Percentiles rank a stretch among this genome's conserved stretches.
These are phyloP conservation scores for Metschnikowia continentalis DNA, from an alignment of 805 yeast species.

Conservation along the genomic window DNA sequence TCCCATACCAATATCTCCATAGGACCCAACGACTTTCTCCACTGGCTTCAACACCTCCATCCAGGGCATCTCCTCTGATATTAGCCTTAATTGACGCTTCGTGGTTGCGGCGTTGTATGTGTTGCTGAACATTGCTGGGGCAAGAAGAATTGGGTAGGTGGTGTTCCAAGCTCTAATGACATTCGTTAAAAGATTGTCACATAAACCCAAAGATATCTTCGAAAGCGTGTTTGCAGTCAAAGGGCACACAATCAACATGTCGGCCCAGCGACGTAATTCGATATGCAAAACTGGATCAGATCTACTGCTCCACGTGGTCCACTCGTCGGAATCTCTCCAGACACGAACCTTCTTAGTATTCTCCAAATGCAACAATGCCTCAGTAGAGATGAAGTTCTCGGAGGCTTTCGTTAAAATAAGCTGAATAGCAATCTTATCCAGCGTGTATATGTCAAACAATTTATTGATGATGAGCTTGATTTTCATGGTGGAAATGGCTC, in stretches of 20 bases:
- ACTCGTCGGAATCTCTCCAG: constrained; percentile 59
- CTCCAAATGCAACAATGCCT: constrained; percentile 37
- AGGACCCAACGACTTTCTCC: constrained; percentile 86
- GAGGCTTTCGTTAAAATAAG: constrained; percentile 51
- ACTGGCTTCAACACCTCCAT: constrained; percentile 90
- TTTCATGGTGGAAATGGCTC: constrained; percentile 50
- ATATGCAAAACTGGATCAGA: constrained; percentile 92
- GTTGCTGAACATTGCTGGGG: constrained; percentile 94
- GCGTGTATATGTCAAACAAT: constrained; percentile 48
- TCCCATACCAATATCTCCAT: constrained; percentile 99
- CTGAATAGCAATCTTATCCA: constrained; percentile 50
- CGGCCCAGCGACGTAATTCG: constrained; percentile 96
- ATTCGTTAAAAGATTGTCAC: constrained; percentile 87
- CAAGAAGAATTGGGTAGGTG: constrained; percentile 78
- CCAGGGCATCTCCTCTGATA: constrained; percentile 92
- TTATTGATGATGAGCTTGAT: constrained; percentile 50
- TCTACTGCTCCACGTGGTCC: constrained; percentile 72
- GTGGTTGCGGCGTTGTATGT: constrained; percentile 89
- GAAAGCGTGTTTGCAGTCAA: constrained; percentile 89
- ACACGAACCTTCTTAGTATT: constrained; percentile 42
- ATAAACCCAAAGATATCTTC: constrained; percentile 83
- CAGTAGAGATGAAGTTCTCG: constrained; percentile 48
- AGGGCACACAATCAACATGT: constrained; percentile 89
- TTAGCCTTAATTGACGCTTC: constrained; percentile 69
- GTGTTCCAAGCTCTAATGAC: constrained; percentile 96